Percentiles rank a stretch among this genome's conserved stretches.
phyloP scores from a whole-genome alignment of 106 monocot species.

The Phalaenopsis equestris region DNA sequence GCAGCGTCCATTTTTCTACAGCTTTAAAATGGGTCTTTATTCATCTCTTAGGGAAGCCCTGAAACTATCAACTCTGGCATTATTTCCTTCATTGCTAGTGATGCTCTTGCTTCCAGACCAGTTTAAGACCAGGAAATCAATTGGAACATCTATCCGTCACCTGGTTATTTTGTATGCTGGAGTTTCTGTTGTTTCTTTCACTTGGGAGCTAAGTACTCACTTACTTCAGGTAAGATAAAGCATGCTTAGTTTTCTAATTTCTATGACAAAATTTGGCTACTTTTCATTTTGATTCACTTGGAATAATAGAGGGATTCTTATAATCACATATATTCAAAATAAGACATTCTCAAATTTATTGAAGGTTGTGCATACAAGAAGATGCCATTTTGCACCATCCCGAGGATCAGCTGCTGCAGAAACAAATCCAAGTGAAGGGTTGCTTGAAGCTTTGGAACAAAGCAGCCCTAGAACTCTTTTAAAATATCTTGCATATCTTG shows the following conservation, averaged over 20 bases:
- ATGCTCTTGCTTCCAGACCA: conserved; percentile 37
- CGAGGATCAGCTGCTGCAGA: conserved; percentile 91
- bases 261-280: neutral
- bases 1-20: conserved; percentile 92
- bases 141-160: conserved; percentile 34
- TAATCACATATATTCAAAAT: neutral
- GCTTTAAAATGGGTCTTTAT: conserved; percentile 75
- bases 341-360: conserved; percentile 1
- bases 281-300: neutral
- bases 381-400: conserved; percentile 71
- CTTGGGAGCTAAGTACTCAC: conserved; percentile 85
- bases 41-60: conserved; percentile 50
- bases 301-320: neutral
- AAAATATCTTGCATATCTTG: conserved; percentile 85
- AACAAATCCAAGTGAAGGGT: conserved; percentile 83
- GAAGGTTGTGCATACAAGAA: conserved; percentile 82
- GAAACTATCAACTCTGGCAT: conserved; percentile 53
- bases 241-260: neutral
- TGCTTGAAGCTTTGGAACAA: conserved; percentile 78
- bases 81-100: conserved; percentile 39
- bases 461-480: conserved; percentile 71
- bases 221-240: conserved; percentile 58
- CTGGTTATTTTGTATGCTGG: conserved; percentile 48
- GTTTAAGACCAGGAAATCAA: conserved; percentile 28
- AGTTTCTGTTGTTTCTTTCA: conserved; percentile 42